Conservation (phyloP, 1,284 basidiomycete species). For the Sporisorium graminicola region DNA sequence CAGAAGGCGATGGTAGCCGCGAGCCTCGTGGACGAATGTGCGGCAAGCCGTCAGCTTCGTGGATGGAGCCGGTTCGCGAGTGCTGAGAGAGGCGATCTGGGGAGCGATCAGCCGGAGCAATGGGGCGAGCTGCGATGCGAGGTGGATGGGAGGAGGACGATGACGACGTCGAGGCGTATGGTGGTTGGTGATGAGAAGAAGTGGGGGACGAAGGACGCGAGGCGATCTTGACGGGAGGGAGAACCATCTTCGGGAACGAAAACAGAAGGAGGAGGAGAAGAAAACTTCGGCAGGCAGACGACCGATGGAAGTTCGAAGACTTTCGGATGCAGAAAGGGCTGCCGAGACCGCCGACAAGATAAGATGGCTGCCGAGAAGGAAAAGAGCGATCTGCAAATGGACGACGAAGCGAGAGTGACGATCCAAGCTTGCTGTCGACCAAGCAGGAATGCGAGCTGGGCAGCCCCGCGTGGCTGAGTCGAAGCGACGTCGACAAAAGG, state of each 20-base stretch:
- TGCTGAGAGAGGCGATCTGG: slow-evolving; percentile 40
- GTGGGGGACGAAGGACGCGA: slow-evolving; percentile 39
- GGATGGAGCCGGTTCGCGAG: slow-evolving; percentile 25
- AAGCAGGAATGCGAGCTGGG: neutral
- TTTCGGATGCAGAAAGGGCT: neutral
- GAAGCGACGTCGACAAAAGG: slow-evolving; percentile 2
- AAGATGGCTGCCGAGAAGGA: slow-evolving; percentile 22
- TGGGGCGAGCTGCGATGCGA: slow-evolving; percentile 40
- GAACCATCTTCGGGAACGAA: slow-evolving; percentile 21
- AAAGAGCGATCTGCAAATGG: slow-evolving; percentile 10
- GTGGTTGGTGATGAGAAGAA: slow-evolving; percentile 22
- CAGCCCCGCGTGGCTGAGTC: slow-evolving; percentile 5
- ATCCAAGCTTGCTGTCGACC: neutral
- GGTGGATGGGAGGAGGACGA: slow-evolving; percentile 27
- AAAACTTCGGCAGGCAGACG: slow-evolving; percentile 1
- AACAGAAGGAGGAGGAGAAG: neutral
- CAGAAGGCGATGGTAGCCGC: slow-evolving; percentile 33
- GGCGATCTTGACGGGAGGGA: slow-evolving; percentile 43
- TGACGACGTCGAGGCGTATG: slow-evolving; percentile 9
- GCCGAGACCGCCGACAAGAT: slow-evolving; percentile 3
- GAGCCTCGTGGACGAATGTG: slow-evolving; percentile 35
- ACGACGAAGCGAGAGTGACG: slow-evolving; percentile 1
- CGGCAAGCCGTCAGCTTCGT: slow-evolving; percentile 27
- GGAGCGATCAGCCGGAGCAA: slow-evolving; percentile 40
- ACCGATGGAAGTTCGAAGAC: neutral